Evolutionary conservation across 225 moss, liverwort and hornwort genomes (phyloP).

Genomic region (Rhytidiadelphus loreus): DNA sequence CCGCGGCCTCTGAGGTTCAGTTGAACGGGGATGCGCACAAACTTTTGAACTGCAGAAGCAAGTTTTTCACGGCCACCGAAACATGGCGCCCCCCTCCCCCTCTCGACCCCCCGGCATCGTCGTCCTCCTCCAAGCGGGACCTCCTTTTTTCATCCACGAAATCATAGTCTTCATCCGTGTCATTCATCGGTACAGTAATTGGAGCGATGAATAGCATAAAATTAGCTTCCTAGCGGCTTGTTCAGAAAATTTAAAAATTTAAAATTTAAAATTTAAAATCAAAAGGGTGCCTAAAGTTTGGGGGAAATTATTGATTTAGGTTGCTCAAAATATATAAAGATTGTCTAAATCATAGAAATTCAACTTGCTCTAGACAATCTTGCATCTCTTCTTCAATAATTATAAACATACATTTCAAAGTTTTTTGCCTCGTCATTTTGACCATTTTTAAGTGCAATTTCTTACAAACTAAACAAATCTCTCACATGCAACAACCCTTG

Average conservation of each 20-base stretch:
- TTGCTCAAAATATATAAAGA: no score
- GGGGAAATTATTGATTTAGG: no score
- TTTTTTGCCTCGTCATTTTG: neutral
- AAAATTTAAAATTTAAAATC: no score
- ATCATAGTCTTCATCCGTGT: neutral
- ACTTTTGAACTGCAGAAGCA: neutral
- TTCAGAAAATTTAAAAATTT: no score
- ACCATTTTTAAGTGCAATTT: fast-evolving
- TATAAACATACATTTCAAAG: neutral
- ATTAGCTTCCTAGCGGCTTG: no score
- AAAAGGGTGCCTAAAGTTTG: no score
- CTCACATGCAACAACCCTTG: neutral
- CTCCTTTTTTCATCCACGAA: neutral
- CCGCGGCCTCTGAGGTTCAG: neutral
- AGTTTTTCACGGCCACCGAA: neutral
- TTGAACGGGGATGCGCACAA: neutral
- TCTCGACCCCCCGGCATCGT: neutral
- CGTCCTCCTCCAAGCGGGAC: neutral
- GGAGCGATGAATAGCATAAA: no score
- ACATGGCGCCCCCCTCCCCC: neutral
- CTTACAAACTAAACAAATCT: no score
- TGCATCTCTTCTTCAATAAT: neutral
- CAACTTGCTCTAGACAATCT: no score
- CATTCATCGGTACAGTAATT: neutral
- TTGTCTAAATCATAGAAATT: no score